These are phyloP conservation scores for Uronychia binucleata DNA, from an alignment of 73 alveolate species.

Conservation along the genomic window DNA sequence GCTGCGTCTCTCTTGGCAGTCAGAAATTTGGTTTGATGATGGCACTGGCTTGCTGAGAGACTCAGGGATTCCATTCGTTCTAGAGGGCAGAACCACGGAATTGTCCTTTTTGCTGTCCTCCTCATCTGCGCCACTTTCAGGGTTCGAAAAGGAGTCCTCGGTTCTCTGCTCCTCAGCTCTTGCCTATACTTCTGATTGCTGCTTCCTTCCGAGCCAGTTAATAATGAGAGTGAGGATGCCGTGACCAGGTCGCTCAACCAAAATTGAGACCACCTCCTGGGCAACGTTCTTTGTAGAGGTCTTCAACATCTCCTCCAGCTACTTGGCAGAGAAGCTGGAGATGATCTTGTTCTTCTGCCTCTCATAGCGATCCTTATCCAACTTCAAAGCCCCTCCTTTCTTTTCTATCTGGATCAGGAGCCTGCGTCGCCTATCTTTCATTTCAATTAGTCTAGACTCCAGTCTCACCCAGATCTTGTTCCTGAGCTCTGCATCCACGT, in stretches of 20 bases:
- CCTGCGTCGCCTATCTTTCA: constrained; percentile 53
- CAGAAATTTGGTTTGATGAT: too few species aligned
- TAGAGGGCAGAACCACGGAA: too few species aligned
- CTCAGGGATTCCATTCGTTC: too few species aligned
- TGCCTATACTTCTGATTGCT: constrained; percentile 5
- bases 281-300: constrained; percentile 56
- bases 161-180: too few species aligned
- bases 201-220: constrained; percentile 65
- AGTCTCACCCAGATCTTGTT: constrained; percentile 52
- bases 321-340: constrained; percentile 26
- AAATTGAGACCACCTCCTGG: constrained; percentile 32
- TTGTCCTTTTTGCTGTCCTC: too few species aligned
- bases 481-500: constrained; percentile 2
- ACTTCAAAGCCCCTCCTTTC: constrained; percentile 18
- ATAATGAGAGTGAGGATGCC: constrained; percentile 78
- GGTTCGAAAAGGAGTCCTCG: too few species aligned
- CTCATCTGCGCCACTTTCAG: too few species aligned
- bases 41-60: too few species aligned
- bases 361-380: background rate
- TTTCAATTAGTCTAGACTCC: constrained; percentile 59
- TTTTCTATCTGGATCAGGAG: constrained; percentile 12
- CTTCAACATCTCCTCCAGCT: constrained; percentile 56
- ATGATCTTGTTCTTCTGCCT: background rate
- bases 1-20: too few species aligned
- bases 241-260: constrained; percentile 26